These are phyloP conservation scores for Cocos nucifera DNA, from an alignment of 176 grass and related monocot genomes.

Conservation along the genomic window DNA sequence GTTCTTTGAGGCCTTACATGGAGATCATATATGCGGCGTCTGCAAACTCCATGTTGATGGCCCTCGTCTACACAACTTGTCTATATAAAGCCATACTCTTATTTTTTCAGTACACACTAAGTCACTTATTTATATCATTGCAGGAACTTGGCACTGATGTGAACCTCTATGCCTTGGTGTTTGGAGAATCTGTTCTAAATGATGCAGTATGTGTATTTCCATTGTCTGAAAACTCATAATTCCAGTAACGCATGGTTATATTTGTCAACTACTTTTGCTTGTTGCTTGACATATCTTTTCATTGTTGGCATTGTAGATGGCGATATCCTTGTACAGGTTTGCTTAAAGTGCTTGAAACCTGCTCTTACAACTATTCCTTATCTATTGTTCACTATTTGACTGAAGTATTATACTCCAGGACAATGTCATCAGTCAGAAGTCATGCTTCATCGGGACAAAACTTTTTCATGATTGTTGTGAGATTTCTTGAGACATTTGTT, in stretches of 20 bases:
- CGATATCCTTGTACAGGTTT: constrained; percentile 98
- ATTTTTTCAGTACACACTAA: too few species aligned
- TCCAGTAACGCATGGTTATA: constrained; percentile 4
- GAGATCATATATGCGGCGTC: too few species aligned
- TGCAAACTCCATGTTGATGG: too few species aligned
- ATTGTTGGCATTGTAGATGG: constrained; percentile 74
- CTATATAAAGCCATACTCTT: too few species aligned
- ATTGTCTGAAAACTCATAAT: constrained; percentile 1
- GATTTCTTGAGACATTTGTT: constrained; percentile 98
- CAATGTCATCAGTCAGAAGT: constrained; percentile 98
- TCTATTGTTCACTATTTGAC: constrained; percentile 22
- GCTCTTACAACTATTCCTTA: background rate
- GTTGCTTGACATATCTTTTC: constrained; percentile 17
- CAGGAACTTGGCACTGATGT: constrained; percentile 94
- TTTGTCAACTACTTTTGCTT: constrained; percentile 4
- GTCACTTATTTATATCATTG: background rate
- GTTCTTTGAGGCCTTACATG: too few species aligned
- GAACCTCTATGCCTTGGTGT: constrained; percentile 96
- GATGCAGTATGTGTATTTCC: constrained; percentile 82
- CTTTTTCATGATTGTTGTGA: constrained; percentile 76
- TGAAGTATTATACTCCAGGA: constrained; percentile 41
- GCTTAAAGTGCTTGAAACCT: constrained; percentile 14
- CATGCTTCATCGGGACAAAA: constrained; percentile 66
- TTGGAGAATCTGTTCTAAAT: constrained; percentile 97
- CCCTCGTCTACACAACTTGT: too few species aligned